These are phyloP conservation scores for Chaetomium cochliodes DNA, from an alignment of 495 filamentous ascomycete genomes.

Conservation along the genomic window DNA sequence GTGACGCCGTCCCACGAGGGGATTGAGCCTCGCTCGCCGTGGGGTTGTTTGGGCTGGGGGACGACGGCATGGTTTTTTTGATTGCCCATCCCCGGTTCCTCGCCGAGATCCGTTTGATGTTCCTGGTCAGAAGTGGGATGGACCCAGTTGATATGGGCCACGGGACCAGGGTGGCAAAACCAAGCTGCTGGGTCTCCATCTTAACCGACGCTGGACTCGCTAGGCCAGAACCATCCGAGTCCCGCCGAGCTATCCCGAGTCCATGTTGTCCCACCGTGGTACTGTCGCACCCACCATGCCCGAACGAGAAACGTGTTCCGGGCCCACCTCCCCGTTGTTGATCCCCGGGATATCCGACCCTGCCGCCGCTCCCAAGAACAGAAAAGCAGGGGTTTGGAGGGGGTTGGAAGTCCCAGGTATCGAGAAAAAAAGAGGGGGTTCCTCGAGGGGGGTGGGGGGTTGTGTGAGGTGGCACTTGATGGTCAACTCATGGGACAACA, in stretches of 20 bases:
- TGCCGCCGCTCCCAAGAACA: neutral
- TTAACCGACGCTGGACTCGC: neutral
- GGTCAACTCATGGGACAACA: neutral
- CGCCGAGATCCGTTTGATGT: neutral
- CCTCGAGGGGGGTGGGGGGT: neutral
- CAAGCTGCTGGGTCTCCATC: neutral
- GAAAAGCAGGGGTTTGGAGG: neutral
- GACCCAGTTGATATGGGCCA: constrained; percentile 17
- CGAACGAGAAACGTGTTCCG: neutral
- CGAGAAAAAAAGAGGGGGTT: neutral
- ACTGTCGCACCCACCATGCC: constrained; percentile 4
- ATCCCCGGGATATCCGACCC: neutral
- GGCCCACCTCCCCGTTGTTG: neutral
- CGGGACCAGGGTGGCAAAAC: neutral
- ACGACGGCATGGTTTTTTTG: constrained; percentile 1
- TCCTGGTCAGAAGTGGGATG: constrained; percentile 8
- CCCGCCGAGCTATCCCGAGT: neutral
- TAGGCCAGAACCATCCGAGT: neutral
- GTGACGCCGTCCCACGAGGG: neutral
- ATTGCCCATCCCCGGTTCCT: neutral
- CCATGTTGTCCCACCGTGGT: neutral
- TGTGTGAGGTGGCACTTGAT: too few relatives aligned
- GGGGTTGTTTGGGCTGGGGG: neutral
- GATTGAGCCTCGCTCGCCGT: neutral
- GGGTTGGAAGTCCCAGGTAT: neutral